A percentile compares a stretch with the other conserved stretches of the same genome.
Conservation (phyloP, 129 eudicot species). For the Pseudognaphalium luteoalbum region DNA sequence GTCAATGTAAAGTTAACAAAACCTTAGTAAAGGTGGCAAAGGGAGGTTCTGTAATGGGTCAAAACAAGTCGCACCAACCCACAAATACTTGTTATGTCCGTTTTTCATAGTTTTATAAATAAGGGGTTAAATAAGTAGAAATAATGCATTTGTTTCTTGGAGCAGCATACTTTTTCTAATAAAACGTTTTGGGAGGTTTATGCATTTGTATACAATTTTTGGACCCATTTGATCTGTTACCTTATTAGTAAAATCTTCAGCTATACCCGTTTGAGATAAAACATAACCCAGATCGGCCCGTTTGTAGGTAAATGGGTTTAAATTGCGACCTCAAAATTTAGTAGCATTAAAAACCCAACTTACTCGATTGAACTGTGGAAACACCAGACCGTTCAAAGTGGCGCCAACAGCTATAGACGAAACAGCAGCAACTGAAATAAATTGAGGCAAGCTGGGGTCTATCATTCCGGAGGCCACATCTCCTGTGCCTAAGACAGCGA, state of each 20-base stretch:
- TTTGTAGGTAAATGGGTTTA: neutral
- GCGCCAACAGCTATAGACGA: slow-evolving; percentile 82
- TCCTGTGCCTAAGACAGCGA: slow-evolving; percentile 73
- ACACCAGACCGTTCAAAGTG: slow-evolving; percentile 64
- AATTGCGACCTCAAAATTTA: neutral
- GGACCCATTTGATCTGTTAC: neutral
- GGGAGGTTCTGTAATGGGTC: neutral
- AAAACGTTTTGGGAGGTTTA: neutral
- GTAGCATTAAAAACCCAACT: slow-evolving; percentile 23
- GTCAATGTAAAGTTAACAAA: neutral
- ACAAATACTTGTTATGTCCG: neutral
- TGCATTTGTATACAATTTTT: neutral
- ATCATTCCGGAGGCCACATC: slow-evolving; percentile 87
- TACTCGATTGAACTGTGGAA: slow-evolving; percentile 82
- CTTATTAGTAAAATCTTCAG: neutral
- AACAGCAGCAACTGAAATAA: slow-evolving; percentile 67
- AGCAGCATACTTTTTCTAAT: neutral
- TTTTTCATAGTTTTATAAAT: neutral
- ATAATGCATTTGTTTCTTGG: neutral
- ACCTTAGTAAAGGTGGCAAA: slow-evolving; percentile 11
- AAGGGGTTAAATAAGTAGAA: neutral
- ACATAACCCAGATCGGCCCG: neutral
- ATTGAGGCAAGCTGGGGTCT: slow-evolving; percentile 87
- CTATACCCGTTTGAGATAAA: neutral
- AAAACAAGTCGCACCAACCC: neutral